A percentile compares a stretch with the other conserved stretches of the same genome.
phyloP scores from a whole-genome alignment of 176 grass and related monocot genomes.

The Pharus latifolius region DNA sequence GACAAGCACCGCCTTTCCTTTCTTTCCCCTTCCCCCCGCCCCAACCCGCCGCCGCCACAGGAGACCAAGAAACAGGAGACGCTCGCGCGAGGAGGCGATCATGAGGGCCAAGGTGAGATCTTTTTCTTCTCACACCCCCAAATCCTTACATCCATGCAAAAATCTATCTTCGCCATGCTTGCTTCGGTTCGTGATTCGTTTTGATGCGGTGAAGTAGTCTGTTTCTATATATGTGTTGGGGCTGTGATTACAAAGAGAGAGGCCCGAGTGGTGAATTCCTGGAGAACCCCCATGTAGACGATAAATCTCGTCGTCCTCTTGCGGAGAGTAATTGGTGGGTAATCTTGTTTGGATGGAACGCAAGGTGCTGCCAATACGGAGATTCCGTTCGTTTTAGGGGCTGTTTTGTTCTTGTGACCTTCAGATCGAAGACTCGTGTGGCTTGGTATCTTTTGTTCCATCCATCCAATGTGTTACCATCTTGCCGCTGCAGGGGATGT shows the following conservation, averaged over 20 bases:
- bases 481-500: not conserved
- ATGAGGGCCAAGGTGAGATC: slow-evolving; percentile 71
- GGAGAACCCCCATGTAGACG: not conserved
- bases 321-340: not conserved
- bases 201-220: not conserved
- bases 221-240: not conserved
- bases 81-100: slow-evolving; percentile 2
- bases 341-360: not conserved
- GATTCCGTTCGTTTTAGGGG: not conserved
- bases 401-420: not conserved
- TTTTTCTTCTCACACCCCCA: no score
- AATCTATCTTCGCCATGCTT: not conserved
- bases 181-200: not conserved
- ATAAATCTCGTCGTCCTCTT: not conserved
- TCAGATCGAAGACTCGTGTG: not conserved
- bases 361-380: slow-evolving; percentile 17
- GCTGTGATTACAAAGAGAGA: slow-evolving; percentile 48
- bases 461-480: not conserved
- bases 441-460: slow-evolving; percentile 23
- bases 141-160: not conserved
- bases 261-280: slow-evolving; percentile 29
- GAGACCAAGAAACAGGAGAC: not conserved
- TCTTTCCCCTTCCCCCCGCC: not conserved
- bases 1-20: not conserved
- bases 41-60: not conserved